Percentiles rank a stretch among this genome's conserved stretches.
These are phyloP conservation scores for Rusavskia elegans DNA, from an alignment of 495 filamentous ascomycete species.

Conservation along the genomic window DNA sequence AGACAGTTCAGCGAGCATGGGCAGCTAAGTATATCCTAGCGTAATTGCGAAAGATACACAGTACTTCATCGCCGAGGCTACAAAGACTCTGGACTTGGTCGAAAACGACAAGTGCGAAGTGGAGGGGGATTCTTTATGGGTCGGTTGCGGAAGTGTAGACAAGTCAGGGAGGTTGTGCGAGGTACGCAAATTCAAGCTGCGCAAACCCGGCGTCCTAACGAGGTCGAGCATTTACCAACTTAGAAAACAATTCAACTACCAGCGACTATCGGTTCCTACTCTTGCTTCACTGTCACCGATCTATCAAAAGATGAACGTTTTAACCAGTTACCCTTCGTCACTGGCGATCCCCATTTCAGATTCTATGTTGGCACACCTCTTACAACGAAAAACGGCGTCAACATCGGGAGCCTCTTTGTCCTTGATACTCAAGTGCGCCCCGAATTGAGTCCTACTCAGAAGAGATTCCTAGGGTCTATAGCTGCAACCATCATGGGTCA, in stretches of 20 bases:
- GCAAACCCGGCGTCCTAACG: neutral
- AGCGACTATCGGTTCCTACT: neutral
- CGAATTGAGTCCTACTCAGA: conserved; percentile 20
- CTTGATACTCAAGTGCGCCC: conserved; percentile 34
- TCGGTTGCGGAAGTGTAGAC: conserved; percentile 24
- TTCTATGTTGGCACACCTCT: conserved; percentile 42
- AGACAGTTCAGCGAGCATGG: neutral
- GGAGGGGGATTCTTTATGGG: conserved; percentile 26
- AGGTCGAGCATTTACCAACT: neutral
- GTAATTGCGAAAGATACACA: conserved; percentile 25
- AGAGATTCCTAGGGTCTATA: conserved; percentile 29
- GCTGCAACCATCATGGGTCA: conserved; percentile 45
- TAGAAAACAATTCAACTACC: conserved; percentile 11
- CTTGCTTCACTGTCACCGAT: conserved; percentile 18
- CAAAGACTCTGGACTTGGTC: conserved; percentile 23
- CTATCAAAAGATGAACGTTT: conserved; percentile 26
- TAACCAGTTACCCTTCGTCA: conserved; percentile 25
- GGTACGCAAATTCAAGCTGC: neutral
- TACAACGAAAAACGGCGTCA: conserved; percentile 47
- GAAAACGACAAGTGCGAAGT: conserved; percentile 20
- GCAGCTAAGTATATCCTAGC: conserved; percentile 11
- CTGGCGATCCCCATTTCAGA: conserved; percentile 24
- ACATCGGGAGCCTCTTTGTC: conserved; percentile 56
- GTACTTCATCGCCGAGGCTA: conserved; percentile 40
- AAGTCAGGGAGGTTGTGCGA: conserved; percentile 33